A percentile compares a stretch with the other conserved stretches of the same genome.
Conservation (phyloP, 345 rosid species). For the Acer saccharum region DNA sequence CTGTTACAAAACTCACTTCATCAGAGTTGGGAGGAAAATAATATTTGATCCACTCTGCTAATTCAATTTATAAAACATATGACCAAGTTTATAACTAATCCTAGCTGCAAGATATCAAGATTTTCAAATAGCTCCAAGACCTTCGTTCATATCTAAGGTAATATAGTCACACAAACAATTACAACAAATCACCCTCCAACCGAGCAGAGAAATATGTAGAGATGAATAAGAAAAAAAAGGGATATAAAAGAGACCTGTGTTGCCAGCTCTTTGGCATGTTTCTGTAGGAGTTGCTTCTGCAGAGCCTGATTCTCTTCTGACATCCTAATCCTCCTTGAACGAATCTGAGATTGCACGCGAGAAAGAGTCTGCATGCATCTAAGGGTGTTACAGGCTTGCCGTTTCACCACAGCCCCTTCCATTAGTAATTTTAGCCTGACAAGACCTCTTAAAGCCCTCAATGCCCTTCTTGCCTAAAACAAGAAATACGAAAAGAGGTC, state of each 20-base stretch:
- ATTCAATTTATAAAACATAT: background rate
- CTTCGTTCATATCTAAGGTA: background rate
- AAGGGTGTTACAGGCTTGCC: conserved; percentile 79
- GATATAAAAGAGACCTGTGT: conserved; percentile 49
- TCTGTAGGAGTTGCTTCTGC: conserved; percentile 84
- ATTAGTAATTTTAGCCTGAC: conserved; percentile 76
- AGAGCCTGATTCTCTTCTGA: conserved; percentile 92
- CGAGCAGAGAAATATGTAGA: background rate
- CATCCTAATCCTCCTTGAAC: conserved; percentile 76
- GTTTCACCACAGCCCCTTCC: conserved; percentile 82
- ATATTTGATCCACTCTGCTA: background rate
- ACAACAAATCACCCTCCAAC: background rate
- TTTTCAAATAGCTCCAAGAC: background rate
- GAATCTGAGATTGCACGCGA: conserved; percentile 85
- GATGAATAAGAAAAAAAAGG: background rate
- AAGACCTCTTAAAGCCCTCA: conserved; percentile 83
- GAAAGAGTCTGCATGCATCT: conserved; percentile 89
- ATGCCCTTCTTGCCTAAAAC: conserved; percentile 80
- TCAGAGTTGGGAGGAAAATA: background rate
- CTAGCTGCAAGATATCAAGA: background rate
- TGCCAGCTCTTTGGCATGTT: conserved; percentile 85
- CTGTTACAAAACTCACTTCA: conserved; percentile 1
- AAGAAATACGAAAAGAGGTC: conserved; percentile 13
- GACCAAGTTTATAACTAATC: background rate
- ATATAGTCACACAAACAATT: background rate